Evolutionary conservation across 176 grass and related monocot genomes (phyloP).

Genomic region (Triticum timopheevii): DNA sequence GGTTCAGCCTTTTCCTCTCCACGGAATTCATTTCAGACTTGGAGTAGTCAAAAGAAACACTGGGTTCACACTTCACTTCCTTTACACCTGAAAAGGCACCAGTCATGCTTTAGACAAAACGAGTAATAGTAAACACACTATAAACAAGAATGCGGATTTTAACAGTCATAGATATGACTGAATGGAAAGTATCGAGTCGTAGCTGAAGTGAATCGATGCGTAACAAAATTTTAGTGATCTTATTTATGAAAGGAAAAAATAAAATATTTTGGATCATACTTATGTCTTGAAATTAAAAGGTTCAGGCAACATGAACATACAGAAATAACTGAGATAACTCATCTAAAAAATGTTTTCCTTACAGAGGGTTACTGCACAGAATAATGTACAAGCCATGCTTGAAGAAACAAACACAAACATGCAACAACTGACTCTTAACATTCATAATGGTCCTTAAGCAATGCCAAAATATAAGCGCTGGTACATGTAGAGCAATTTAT

Average conservation of each 20-base stretch:
- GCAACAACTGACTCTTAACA: neutral
- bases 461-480: neutral
- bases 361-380: neutral
- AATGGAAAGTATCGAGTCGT: neutral
- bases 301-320: neutral
- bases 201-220: neutral
- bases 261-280: neutral
- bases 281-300: neutral
- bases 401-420: constrained; percentile 12
- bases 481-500: neutral
- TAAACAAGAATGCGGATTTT: neutral
- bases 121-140: neutral
- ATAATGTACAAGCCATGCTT: neutral
- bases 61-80: constrained; percentile 34
- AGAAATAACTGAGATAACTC: neutral
- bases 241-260: neutral
- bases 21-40: neutral
- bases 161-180: neutral
- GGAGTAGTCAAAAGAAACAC: constrained; percentile 11
- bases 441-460: neutral
- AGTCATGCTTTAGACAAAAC: neutral
- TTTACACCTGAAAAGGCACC: constrained; percentile 35
- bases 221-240: neutral
- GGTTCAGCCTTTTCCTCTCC: constrained; percentile 52
- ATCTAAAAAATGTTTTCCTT: neutral